These are phyloP conservation scores for Ophiognomonia clavigignenti-juglandacearum DNA, from an alignment of 2,329 filamentous ascomycete genomes.

Conservation along the genomic window DNA sequence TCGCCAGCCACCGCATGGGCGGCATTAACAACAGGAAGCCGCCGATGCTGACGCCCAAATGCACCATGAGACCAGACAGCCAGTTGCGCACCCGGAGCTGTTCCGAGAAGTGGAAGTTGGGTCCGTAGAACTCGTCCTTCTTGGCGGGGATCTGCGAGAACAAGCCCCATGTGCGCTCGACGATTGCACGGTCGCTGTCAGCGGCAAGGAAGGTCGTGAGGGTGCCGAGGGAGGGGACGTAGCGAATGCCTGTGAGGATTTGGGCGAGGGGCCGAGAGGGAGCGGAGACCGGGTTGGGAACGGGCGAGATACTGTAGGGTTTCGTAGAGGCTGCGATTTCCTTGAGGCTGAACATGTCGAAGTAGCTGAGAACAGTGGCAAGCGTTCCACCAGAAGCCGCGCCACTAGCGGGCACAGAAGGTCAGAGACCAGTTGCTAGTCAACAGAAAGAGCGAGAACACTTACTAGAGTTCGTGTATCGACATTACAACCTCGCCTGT, in stretches of 20 bases:
- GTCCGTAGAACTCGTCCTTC: constrained; percentile 49
- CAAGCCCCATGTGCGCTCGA: constrained; percentile 61
- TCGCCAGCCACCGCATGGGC: constrained; percentile 40
- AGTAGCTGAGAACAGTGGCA: constrained; percentile 57
- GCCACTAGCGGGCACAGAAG: constrained; percentile 29
- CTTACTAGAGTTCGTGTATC: constrained; percentile 37
- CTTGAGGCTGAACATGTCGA: constrained; percentile 47
- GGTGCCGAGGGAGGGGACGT: constrained; percentile 47
- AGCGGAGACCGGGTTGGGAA: constrained; percentile 36
- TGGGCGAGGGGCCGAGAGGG: constrained; percentile 34
- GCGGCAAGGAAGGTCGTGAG: constrained; percentile 48
- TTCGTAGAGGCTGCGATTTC: constrained; percentile 39
- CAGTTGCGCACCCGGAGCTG: constrained; percentile 46
- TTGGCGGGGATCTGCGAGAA: constrained; percentile 39
- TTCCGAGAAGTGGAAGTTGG: constrained; percentile 56
- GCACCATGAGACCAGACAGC: constrained; percentile 43
- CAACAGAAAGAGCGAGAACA: too few species aligned
- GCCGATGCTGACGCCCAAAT: constrained; percentile 42
- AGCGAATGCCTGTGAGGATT: constrained; percentile 44
- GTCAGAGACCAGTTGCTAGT: not conserved
- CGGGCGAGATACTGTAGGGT: constrained; percentile 55
- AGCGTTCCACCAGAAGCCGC: constrained; percentile 63
- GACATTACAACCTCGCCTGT: constrained; percentile 52
- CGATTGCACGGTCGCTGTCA: constrained; percentile 46
- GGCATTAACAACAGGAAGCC: constrained; percentile 39